Percentiles rank a stretch among this genome's conserved stretches.
These are phyloP conservation scores for Solanum chaucha DNA, from an alignment of 257 asterid species.

Conservation along the genomic window DNA sequence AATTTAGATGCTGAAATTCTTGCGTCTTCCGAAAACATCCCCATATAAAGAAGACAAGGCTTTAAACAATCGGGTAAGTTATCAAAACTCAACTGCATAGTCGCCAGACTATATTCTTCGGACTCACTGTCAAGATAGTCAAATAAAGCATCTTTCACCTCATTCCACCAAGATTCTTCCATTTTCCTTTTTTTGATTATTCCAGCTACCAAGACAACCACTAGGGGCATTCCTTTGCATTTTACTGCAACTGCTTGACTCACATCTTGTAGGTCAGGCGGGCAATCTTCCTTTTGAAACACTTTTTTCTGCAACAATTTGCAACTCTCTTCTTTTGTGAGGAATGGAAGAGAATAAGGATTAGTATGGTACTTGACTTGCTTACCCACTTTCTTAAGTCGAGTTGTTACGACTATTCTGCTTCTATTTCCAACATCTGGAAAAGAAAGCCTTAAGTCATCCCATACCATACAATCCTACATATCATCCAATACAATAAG, in stretches of 20 bases:
- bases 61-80: neutral
- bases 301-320: neutral
- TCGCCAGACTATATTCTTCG: neutral
- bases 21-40: neutral
- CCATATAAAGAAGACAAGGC: neutral
- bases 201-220: neutral
- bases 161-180: neutral
- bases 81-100: neutral
- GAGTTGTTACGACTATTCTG: neutral
- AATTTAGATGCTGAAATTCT: neutral
- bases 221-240: conserved; percentile 1
- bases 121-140: neutral
- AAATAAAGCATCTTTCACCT: neutral
- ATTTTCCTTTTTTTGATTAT: neutral
- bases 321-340: neutral
- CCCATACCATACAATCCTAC: conserved; percentile 1
- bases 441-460: neutral
- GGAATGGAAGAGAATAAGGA: neutral
- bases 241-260: neutral
- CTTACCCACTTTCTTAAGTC: neutral
- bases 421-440: neutral
- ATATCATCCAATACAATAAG: neutral
- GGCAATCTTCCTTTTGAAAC: neutral
- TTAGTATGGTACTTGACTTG: neutral
- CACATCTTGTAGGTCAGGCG: neutral